These are phyloP conservation scores for Phylloporus rhodoxanthus DNA, from an alignment of 768 basidiomycete genomes.

Conservation along the genomic window DNA sequence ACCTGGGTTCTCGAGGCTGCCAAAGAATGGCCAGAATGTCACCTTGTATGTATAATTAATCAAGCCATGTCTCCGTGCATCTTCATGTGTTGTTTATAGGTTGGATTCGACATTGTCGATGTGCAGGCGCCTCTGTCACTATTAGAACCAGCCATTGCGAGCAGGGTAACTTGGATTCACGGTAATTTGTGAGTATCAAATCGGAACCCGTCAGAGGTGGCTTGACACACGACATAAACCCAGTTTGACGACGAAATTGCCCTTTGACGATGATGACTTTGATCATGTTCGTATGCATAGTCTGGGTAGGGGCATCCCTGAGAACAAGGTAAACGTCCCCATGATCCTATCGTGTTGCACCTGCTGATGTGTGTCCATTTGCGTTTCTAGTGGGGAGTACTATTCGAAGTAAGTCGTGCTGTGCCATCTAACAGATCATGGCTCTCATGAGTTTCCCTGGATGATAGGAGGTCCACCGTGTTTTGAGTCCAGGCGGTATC, in stretches of 20 bases:
- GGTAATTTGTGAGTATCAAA: conserved; percentile 62
- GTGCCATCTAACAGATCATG: background rate
- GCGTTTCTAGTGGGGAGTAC: conserved; percentile 50
- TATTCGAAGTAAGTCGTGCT: conserved; percentile 50
- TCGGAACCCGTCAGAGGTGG: background rate
- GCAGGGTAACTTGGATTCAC: conserved; percentile 64
- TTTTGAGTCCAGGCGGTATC: conserved; percentile 63
- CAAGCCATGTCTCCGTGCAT: background rate
- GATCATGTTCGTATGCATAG: conserved; percentile 71
- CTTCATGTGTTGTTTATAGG: conserved; percentile 34
- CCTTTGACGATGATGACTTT: conserved; percentile 79
- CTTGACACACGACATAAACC: background rate
- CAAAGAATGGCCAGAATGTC: conserved; percentile 59
- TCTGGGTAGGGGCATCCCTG: conserved; percentile 64
- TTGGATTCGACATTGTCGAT: conserved; percentile 76
- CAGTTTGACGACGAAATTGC: conserved; percentile 69
- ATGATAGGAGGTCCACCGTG: conserved; percentile 64
- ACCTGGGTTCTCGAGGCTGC: conserved; percentile 71
- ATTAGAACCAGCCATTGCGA: conserved; percentile 45
- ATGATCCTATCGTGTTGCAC: background rate
- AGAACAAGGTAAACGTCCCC: conserved; percentile 51
- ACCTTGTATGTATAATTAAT: conserved; percentile 46
- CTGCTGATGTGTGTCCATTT: conserved; percentile 7
- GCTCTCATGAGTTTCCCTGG: conserved; percentile 4
- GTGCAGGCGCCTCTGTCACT: conserved; percentile 56